Evolutionary conservation across 371 early-diverging fungal species (phyloP).

Genomic region (Mortierella sp.): DNA sequence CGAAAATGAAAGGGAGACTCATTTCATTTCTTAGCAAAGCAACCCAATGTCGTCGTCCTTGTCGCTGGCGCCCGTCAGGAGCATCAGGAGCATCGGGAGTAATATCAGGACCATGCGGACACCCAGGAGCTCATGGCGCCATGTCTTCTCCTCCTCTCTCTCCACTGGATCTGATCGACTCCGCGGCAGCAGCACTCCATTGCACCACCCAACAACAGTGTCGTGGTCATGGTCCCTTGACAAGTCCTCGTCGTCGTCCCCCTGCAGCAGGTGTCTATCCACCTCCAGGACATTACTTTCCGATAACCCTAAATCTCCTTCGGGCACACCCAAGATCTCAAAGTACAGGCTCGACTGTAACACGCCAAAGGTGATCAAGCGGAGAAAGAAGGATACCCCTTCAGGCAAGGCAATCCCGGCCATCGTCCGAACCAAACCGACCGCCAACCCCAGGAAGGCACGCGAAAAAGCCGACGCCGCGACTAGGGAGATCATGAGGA

Average conservation of each 20-base stretch:
- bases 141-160: background rate
- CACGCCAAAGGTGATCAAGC: constrained; percentile 17
- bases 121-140: background rate
- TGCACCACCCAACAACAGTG: background rate
- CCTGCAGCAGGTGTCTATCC: background rate
- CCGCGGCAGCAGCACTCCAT: background rate
- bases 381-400: background rate
- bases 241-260: no score
- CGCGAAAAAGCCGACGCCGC: background rate
- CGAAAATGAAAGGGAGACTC: background rate
- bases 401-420: background rate
- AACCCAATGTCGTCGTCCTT: background rate
- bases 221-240: background rate
- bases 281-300: background rate
- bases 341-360: constrained; percentile 29
- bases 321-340: constrained; percentile 24
- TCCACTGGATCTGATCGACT: background rate
- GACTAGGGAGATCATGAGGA: background rate
- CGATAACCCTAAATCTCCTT: background rate
- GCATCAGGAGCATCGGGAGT: constrained; percentile 16
- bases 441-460: background rate
- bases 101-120: background rate
- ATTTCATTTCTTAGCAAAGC: background rate
- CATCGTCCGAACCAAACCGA: background rate
- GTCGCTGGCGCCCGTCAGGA: constrained; percentile 16